Evolutionary conservation across 371 early-diverging fungal species (phyloP).

Genomic region (Mortierella sp.): DNA sequence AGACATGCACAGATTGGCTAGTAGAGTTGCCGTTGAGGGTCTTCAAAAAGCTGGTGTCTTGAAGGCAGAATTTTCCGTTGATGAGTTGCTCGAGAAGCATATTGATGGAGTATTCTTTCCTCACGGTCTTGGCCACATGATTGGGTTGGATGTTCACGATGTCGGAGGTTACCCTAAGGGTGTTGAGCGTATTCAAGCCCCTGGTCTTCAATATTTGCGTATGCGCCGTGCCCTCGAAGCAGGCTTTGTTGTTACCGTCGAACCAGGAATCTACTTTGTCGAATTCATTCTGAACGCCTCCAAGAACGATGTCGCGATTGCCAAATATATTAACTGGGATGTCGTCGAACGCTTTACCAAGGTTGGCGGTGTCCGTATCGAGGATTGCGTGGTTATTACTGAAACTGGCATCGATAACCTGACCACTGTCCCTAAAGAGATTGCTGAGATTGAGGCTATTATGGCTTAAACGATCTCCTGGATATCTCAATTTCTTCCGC

Average conservation of each 20-base stretch:
- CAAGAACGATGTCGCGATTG: constrained; percentile 65
- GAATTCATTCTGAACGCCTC: constrained; percentile 69
- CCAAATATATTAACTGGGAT: constrained; percentile 79
- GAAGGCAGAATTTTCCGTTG: constrained; percentile 68
- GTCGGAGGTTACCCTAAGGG: constrained; percentile 91
- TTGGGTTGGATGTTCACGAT: constrained; percentile 91
- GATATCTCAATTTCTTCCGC: neutral
- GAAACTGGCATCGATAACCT: constrained; percentile 78
- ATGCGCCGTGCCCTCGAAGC: constrained; percentile 84
- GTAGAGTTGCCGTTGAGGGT: constrained; percentile 80
- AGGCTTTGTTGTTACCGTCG: constrained; percentile 93
- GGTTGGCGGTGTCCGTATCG: constrained; percentile 95
- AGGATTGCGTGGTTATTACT: constrained; percentile 89
- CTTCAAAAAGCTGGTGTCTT: constrained; percentile 82
- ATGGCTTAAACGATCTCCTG: constrained; percentile 36
- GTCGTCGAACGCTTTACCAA: constrained; percentile 75
- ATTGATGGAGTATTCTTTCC: constrained; percentile 87
- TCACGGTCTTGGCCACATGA: constrained; percentile 82
- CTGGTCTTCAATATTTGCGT: constrained; percentile 88
- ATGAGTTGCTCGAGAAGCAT: constrained; percentile 75
- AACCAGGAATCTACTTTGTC: constrained; percentile 89
- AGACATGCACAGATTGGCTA: constrained; percentile 88
- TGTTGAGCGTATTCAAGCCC: constrained; percentile 80
- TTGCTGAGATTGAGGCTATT: constrained; percentile 77
- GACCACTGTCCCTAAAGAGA: constrained; percentile 82